A percentile compares a stretch with the other conserved stretches of the same genome.
Evolutionary conservation across 208 protist species (phyloP).

Genomic region (Acanthamoeba sp.): DNA sequence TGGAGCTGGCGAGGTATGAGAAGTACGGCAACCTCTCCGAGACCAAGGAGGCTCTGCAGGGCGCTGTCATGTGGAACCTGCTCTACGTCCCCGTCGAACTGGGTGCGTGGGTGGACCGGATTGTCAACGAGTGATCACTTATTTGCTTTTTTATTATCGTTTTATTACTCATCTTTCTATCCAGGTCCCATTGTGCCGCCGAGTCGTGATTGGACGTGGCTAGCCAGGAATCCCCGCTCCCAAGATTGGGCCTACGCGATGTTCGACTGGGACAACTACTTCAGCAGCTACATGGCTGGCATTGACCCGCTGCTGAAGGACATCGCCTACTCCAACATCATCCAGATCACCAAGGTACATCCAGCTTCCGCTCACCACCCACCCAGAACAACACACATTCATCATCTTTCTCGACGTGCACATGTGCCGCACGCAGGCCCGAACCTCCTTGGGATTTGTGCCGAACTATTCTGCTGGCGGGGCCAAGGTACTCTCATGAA

Average conservation of each 20-base stretch:
- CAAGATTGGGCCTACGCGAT: neutral
- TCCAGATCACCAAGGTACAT: conserved; percentile 38
- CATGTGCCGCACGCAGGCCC: neutral
- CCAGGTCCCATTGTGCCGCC: neutral
- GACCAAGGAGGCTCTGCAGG: neutral
- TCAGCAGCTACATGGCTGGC: neutral
- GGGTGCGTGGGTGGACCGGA: too few relatives aligned
- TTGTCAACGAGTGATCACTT: too few relatives aligned
- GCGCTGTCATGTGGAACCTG: neutral
- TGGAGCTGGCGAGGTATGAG: neutral
- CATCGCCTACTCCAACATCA: conserved; percentile 58
- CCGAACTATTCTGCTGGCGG: conserved; percentile 22
- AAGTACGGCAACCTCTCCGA: neutral
- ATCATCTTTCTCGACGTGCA: neutral
- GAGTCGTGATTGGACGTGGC: neutral
- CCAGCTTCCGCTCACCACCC: too few relatives aligned
- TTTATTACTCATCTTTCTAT: too few relatives aligned
- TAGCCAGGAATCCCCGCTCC: neutral
- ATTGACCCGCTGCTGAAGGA: conserved; percentile 20
- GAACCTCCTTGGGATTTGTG: neutral
- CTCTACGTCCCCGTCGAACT: neutral
- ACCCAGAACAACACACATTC: neutral
- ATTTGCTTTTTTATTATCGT: too few relatives aligned
- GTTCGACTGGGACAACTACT: conserved; percentile 59
- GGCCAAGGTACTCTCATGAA: neutral